Conservation (phyloP, 352 stramenopile species). For the Phytopythium delawarense region DNA sequence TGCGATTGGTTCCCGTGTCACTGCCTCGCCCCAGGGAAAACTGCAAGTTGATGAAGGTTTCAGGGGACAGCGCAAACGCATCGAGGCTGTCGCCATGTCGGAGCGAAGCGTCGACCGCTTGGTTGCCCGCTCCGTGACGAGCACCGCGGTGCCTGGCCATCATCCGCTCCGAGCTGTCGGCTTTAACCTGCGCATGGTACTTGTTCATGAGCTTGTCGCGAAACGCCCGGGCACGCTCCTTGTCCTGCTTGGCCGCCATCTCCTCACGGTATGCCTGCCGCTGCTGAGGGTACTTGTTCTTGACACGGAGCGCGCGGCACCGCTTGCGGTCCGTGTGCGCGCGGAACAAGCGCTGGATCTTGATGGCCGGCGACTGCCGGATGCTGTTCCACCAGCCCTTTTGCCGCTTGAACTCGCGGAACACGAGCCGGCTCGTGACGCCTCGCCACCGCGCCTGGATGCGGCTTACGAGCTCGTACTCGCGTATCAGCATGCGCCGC, state of each 20-base stretch:
- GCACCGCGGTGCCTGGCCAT: constrained; percentile 17
- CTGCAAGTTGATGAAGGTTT: constrained; percentile 16
- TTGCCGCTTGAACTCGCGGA: constrained; percentile 61
- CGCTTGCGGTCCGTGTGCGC: constrained; percentile 32
- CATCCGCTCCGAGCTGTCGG: constrained; percentile 49
- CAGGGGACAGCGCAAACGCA: constrained; percentile 5
- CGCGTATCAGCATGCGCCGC: constrained; percentile 50
- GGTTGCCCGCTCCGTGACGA: background rate
- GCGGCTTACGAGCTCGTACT: constrained; percentile 61
- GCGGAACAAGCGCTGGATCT: constrained; percentile 66
- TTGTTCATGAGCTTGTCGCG: constrained; percentile 48
- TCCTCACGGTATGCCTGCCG: constrained; percentile 33
- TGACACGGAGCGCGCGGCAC: constrained; percentile 34
- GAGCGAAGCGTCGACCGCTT: constrained; percentile 14
- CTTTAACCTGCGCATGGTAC: constrained; percentile 51
- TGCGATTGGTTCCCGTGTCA: background rate
- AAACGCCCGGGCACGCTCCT: constrained; percentile 26
- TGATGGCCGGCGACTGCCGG: constrained; percentile 60
- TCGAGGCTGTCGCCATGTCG: constrained; percentile 4
- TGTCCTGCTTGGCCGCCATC: constrained; percentile 16
- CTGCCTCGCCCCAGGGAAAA: constrained; percentile 16
- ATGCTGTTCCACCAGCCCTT: constrained; percentile 54
- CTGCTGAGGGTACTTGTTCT: constrained; percentile 38
- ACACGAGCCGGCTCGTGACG: constrained; percentile 56
- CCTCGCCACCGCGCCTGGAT: constrained; percentile 67